These are phyloP conservation scores for Gastrodia elata DNA, from an alignment of 106 monocot genomes.

Conservation along the genomic window DNA sequence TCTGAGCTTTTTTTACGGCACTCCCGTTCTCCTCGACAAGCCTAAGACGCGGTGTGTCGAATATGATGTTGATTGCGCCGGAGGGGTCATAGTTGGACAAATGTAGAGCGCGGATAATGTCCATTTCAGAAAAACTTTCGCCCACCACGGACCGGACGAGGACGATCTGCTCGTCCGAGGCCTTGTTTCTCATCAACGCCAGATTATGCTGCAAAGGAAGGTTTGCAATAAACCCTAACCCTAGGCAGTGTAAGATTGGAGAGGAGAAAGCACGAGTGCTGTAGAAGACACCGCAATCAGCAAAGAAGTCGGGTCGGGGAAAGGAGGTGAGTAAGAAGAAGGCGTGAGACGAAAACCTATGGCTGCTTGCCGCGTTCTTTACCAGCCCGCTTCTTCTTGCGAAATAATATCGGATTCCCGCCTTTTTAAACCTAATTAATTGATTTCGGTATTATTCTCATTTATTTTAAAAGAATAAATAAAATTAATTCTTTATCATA, in stretches of 20 bases:
- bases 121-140: constrained; percentile 55
- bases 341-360: neutral
- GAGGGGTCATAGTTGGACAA: constrained; percentile 79
- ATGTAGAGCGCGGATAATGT: constrained; percentile 89
- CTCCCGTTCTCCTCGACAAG: constrained; percentile 2
- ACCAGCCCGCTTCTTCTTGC: neutral
- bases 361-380: neutral
- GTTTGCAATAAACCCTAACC: constrained; percentile 2
- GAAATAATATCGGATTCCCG: neutral
- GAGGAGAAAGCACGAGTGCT: neutral
- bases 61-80: constrained; percentile 89
- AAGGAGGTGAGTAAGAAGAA: neutral
- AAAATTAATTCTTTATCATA: too few relatives aligned
- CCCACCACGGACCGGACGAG: constrained; percentile 62
- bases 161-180: constrained; percentile 45
- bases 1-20: constrained; percentile 1
- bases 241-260: neutral
- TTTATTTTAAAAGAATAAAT: too few relatives aligned
- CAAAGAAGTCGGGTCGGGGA: neutral
- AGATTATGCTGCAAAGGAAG: neutral
- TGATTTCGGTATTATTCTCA: too few relatives aligned
- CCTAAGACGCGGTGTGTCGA: constrained; percentile 48
- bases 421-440: neutral
- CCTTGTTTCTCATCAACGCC: constrained; percentile 42
- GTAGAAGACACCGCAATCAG: neutral